Base-by-base conservation (phyloP, 768 basidiomycete species). In the Russula sp. region DNA sequence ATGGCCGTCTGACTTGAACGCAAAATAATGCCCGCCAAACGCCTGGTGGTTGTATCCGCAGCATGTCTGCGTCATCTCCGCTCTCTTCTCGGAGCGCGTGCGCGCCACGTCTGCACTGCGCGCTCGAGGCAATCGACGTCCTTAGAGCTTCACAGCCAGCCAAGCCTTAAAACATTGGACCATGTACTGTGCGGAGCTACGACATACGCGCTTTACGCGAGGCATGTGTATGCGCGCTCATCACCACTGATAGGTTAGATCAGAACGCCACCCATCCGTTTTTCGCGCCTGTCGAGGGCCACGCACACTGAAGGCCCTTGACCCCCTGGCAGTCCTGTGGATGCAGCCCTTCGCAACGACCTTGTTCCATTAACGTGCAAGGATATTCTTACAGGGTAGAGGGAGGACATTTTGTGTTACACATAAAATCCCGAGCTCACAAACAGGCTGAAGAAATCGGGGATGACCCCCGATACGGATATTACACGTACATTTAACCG, bases 51-150 rank as follows among this genome's bases (percentile, higher is more conserved):
- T 42, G 61, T 52, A 47, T 52, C 61, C 61, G 56, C 61, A 62
- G 56, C 56, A 52, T 62, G 56, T 41, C 56, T 62, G 61, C 62
- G 62, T 63, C 62, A 63, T 63, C 58, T 63, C 62, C 62, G 62
- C 52, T 58, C 38, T 20, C 61, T 58, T 53, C 56, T 52, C 56
- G 20, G 14, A 51, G 10, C 45, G 50, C 56, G 36, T 58, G 56
- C 56, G 56, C 50, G 49, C 43, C 61, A 53, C 56, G 50, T 51
- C 56, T 62, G 50, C 43, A 51, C 50, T 46, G 61, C 56, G 58
- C 52, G 57, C 46, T 51, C 52, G 52, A 58, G 62, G 62, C 46
- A 55, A 32, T 29, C 57, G 52, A 58, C 25, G 52, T 55, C 45
- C 36, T 51, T 36, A 48, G 43, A 29, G 46, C 34, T 25, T 36